phyloP scores from a whole-genome alignment of 2,329 filamentous ascomycete species.

The Diaporthe citri region DNA sequence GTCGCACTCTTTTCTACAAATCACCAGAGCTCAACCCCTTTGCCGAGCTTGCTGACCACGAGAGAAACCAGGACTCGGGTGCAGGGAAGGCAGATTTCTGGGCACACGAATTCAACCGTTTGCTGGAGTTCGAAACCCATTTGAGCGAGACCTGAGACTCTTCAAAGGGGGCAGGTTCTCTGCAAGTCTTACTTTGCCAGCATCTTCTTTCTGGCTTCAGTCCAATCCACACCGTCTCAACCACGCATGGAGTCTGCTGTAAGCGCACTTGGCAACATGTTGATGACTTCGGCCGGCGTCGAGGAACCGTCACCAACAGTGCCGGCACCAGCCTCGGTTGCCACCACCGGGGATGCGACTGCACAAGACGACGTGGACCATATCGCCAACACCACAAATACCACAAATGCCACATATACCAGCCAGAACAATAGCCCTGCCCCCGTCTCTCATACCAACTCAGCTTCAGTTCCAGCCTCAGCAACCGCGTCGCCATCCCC shows the following conservation, averaged over 20 bases:
- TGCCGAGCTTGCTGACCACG: neutral
- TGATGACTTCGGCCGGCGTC: slow-evolving; percentile 3
- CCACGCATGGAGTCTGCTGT: neutral
- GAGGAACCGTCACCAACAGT: neutral
- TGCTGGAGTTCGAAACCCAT: neutral
- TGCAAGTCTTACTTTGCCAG: neutral
- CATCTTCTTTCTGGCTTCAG: neutral
- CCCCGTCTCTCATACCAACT: neutral
- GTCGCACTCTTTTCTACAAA: neutral
- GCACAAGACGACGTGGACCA: neutral
- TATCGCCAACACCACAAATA: neutral
- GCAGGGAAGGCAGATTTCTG: neutral
- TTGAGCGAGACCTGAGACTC: neutral
- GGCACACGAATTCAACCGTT: neutral
- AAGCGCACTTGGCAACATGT: neutral
- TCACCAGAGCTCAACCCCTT: neutral
- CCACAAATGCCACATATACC: neutral
- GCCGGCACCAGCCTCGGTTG: neutral
- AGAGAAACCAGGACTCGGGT: neutral
- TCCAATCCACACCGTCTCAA: neutral
- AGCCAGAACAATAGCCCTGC: neutral
- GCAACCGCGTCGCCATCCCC: neutral
- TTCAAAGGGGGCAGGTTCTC: neutral
- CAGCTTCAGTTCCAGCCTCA: neutral
- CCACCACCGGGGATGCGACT: neutral